Conservation (phyloP, 192 early-diverging fungal species). For the Umbelopsis vinacea region DNA sequence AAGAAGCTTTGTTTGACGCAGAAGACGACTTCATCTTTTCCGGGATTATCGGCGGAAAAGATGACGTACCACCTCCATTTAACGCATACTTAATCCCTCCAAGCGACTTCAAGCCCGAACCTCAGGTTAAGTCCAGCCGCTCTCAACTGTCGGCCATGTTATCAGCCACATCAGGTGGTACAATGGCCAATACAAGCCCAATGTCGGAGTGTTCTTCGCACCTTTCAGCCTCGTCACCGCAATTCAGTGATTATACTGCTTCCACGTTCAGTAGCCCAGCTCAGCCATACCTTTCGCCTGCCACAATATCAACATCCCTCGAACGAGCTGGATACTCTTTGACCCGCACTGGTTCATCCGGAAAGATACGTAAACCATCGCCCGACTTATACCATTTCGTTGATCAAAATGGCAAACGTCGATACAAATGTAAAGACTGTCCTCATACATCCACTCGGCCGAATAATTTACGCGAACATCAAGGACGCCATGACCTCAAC, state of each 20-base stretch:
- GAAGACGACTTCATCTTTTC: not conserved
- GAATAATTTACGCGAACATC: constrained; percentile 71
- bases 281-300: not conserved
- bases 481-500: constrained; percentile 68
- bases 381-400: not conserved
- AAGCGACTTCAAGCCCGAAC: not conserved
- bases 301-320: not conserved
- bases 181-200: not conserved
- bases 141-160: too few relatives aligned
- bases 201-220: not conserved
- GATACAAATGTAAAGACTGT: constrained; percentile 59
- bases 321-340: not conserved
- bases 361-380: not conserved
- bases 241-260: not conserved
- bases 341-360: not conserved
- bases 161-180: not conserved
- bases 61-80: too few relatives aligned
- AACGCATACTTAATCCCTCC: not conserved
- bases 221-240: not conserved
- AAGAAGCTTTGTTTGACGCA: too few relatives aligned
- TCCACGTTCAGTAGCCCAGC: not conserved
- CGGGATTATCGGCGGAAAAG: not conserved
- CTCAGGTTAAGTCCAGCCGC: too few relatives aligned
- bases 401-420: constrained; percentile 9
- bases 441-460: constrained; percentile 61